phyloP scores from a whole-genome alignment of 768 basidiomycete species.

The Daedaleopsis sinensis region DNA sequence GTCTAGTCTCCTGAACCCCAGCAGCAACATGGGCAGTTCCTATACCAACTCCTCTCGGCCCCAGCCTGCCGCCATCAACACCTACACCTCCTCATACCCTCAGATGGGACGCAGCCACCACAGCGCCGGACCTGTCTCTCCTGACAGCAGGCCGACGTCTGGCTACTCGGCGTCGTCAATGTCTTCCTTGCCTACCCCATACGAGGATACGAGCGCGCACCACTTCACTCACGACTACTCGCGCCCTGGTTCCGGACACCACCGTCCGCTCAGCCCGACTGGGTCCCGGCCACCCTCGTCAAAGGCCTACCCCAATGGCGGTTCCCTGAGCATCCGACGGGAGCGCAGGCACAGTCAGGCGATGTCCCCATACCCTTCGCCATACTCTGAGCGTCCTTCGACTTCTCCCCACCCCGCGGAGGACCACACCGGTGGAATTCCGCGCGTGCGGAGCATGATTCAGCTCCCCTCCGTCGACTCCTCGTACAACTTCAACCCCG shows the following conservation, averaged over 20 bases:
- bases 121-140: conserved; percentile 72
- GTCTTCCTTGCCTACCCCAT: conserved; percentile 61
- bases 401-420: conserved; percentile 72
- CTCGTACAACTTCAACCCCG: conserved; percentile 59
- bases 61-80: conserved; percentile 30
- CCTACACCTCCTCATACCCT: conserved; percentile 51
- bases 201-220: conserved; percentile 56
- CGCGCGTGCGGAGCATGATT: conserved; percentile 84
- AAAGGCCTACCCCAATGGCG: conserved; percentile 53
- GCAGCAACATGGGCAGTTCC: conserved; percentile 60
- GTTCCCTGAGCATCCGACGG: conserved; percentile 69
- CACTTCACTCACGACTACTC: conserved; percentile 58
- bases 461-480: conserved; percentile 72
- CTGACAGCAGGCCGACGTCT: conserved; percentile 84
- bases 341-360: conserved; percentile 83
- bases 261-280: conserved; percentile 58
- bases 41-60: conserved; percentile 47
- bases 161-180: conserved; percentile 87
- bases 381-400: conserved; percentile 73
- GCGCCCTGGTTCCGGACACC: conserved; percentile 74
- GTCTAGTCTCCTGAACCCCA: conserved; percentile 80
- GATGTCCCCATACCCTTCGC: conserved; percentile 84
- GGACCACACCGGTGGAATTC: conserved; percentile 46
- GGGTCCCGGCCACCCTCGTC: conserved; percentile 71
- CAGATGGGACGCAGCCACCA: conserved; percentile 69